These are phyloP conservation scores for Symmetrospora coprosmae DNA, from an alignment of 768 basidiomycete genomes.

Conservation along the genomic window DNA sequence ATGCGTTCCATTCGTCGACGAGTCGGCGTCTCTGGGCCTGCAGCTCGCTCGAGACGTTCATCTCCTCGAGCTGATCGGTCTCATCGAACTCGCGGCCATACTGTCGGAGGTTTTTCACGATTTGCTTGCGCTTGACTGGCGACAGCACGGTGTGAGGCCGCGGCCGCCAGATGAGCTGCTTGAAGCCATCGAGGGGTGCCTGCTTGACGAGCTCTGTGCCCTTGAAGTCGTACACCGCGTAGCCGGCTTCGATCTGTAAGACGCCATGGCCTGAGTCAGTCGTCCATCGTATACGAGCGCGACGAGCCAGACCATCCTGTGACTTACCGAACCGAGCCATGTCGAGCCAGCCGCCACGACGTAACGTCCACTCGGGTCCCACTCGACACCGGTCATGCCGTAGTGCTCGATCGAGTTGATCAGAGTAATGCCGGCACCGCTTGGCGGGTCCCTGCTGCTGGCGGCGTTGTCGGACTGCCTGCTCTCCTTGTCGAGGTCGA, in stretches of 20 bases:
- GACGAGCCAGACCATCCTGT: conserved; percentile 22
- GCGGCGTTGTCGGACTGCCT: conserved; percentile 37
- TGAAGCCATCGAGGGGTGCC: conserved; percentile 81
- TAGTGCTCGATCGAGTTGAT: conserved; percentile 84
- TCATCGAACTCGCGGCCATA: conserved; percentile 86
- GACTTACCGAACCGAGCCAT: conserved; percentile 79
- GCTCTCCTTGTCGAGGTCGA: conserved; percentile 67
- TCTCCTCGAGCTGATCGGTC: conserved; percentile 90
- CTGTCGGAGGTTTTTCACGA: conserved; percentile 79
- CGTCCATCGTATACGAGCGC: too few relatives aligned
- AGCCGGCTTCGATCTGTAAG: conserved; percentile 82
- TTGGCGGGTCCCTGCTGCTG: conserved; percentile 52
- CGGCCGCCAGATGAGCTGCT: conserved; percentile 97
- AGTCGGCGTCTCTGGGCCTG: conserved; percentile 76
- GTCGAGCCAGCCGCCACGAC: conserved; percentile 83
- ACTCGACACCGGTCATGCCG: conserved; percentile 91
- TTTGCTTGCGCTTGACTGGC: conserved; percentile 70
- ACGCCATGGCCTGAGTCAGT: background rate
- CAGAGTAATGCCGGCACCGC: conserved; percentile 64
- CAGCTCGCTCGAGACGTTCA: conserved; percentile 82
- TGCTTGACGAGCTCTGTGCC: conserved; percentile 79
- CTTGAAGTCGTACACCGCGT: conserved; percentile 91
- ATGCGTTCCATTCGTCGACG: conserved; percentile 98
- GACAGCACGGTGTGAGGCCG: conserved; percentile 75
- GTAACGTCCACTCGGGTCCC: conserved; percentile 93